Base-by-base conservation (phyloP, 2,329 filamentous ascomycete genomes). In the Epichloe typhina region DNA sequence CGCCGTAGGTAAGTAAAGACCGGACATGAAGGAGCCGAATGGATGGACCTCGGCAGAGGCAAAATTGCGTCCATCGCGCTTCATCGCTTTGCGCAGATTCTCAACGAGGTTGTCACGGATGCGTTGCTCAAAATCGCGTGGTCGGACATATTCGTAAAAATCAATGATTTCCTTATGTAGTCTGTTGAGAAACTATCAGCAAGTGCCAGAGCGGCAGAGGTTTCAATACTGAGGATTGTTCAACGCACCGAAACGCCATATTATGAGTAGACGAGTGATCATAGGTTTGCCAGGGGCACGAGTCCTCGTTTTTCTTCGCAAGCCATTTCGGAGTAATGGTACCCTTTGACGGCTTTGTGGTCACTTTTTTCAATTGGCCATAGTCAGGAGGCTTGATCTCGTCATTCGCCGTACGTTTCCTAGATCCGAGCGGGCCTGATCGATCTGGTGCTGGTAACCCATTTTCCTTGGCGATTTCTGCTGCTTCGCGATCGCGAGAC, bases 1-100 rank as follows among this genome's bases (percentile, higher is more conserved):
- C 15, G 87, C 88, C 1, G 86, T 80, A 0, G 78, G 78, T 2
- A 82, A 69, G 57, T 81, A 82, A 7, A 88, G 72, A 0, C 86
- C 88, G 3, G 88, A 88, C 58, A 88, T 90, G 66, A 90, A 98
- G 0, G 93, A 97, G n/a, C 93, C 93, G 64, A 98, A 98, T 9
- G 84, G 75, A 36, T 77, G 72, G 7, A 96, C 72, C 46, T 83
- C 74, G 11, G 82, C 80, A 45, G 80, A 77, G 12, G 71, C 67
- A 58, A 81, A 84, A 46, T 72, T 65, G n/a, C 62, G 57, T 1
- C 58, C 63, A 12, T 70, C 70, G 13, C 65, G 71, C 52, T 72
- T 73, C 60, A 94, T 74, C 2, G 75, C 73, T 17, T 64, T 62
- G 47, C 80, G 73, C 2, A 97, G 72, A 17, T 88, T 82, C 3